Evolutionary conservation across 176 grass and related monocot species (phyloP).

Genomic region (Hsuehochloa calcarea): DNA sequence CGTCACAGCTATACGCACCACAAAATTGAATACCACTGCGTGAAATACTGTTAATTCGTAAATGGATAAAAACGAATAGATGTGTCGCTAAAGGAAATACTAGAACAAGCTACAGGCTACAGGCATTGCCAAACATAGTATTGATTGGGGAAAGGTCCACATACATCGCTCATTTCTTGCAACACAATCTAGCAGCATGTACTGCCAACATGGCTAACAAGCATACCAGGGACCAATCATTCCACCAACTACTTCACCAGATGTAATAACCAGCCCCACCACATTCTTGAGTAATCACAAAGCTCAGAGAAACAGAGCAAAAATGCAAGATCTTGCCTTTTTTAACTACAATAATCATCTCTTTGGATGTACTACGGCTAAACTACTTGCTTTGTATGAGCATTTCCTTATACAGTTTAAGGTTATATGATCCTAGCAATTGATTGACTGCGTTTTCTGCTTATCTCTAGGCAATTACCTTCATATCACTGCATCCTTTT

Average conservation of each 20-base stretch:
- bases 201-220: not conserved
- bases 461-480: not conserved
- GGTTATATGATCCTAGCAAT: not conserved
- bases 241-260: not conserved
- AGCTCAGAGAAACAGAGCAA: not conserved
- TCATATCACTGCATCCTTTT: not conserved
- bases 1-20: not conserved
- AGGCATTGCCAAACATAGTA: not conserved
- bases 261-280: not conserved
- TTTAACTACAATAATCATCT: not conserved
- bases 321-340: not conserved
- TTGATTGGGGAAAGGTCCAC: not conserved
- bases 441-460: not conserved
- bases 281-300: not conserved
- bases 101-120: constrained; percentile 9
- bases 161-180: not conserved
- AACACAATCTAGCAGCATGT: not conserved
- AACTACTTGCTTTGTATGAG: not conserved
- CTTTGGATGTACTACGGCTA: not conserved
- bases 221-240: not conserved
- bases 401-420: not conserved
- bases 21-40: not conserved
- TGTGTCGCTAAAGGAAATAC: not conserved
- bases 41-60: not conserved
- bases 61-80: not conserved